These are phyloP conservation scores for Zymoseptoria ardabiliae DNA, from an alignment of 2,329 filamentous ascomycete species.

Conservation along the genomic window DNA sequence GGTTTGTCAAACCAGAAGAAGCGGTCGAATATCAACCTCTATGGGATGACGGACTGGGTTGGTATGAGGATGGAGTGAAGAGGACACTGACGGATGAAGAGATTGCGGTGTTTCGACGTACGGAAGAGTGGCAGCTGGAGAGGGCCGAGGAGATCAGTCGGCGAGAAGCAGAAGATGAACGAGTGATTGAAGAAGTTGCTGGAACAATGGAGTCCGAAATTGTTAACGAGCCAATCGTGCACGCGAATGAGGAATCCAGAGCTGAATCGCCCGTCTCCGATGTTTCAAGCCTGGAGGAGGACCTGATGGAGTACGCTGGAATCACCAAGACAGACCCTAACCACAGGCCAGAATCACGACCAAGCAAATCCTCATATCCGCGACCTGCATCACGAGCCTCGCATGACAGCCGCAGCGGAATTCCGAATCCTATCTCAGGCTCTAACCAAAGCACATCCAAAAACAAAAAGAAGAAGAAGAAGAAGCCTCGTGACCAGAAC, in stretches of 20 bases:
- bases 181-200: not conserved
- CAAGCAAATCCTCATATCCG: not conserved
- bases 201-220: not conserved
- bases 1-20: conserved; percentile 26
- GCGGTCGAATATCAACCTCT: conserved; percentile 20
- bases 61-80: conserved; percentile 79
- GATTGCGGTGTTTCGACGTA: conserved; percentile 83
- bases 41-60: conserved; percentile 60
- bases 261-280: conserved; percentile 18
- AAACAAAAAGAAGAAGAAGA: conserved; percentile 6
- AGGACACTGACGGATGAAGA: conserved; percentile 87
- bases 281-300: conserved; percentile 22
- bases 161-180: conserved; percentile 5
- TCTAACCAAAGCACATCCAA: not conserved
- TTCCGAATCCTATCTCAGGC: conserved; percentile 5
- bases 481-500: conserved; percentile 1
- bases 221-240: not conserved
- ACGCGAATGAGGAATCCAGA: conserved; percentile 1
- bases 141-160: conserved; percentile 29
- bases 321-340: not conserved
- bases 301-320: conserved; percentile 13
- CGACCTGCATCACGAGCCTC: conserved; percentile 4
- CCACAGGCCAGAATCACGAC: not conserved
- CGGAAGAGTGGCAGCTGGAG: conserved; percentile 68
- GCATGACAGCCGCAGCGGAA: conserved; percentile 17